Evolutionary conservation across 345 rosid species (phyloP).

Genomic region (Populus alba): DNA sequence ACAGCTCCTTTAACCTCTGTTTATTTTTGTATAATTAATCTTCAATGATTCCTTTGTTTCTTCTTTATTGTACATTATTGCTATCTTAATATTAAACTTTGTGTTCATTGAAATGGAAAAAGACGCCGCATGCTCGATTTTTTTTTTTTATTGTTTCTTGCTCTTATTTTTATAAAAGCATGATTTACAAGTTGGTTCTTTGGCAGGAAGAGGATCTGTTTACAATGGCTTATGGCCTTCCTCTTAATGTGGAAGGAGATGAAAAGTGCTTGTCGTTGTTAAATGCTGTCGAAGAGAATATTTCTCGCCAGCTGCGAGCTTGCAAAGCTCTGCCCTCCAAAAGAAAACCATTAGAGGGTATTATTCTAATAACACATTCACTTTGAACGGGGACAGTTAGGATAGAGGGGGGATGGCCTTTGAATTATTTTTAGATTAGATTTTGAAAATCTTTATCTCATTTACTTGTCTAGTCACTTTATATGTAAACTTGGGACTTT

Average conservation of each 20-base stretch:
- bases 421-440: not conserved
- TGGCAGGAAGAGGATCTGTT: constrained; percentile 92
- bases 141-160: not conserved
- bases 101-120: not conserved
- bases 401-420: not conserved
- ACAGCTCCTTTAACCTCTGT: constrained; percentile 35
- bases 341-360: constrained; percentile 68
- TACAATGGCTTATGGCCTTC: constrained; percentile 87
- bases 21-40: constrained; percentile 14
- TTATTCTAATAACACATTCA: constrained; percentile 3
- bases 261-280: constrained; percentile 73
- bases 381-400: not conserved
- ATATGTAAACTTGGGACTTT: not conserved
- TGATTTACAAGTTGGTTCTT: constrained; percentile 2
- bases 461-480: not conserved
- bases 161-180: not conserved
- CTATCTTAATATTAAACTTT: not conserved
- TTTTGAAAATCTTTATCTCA: not conserved
- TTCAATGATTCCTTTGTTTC: not conserved
- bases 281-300: constrained; percentile 89
- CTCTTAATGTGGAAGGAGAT: constrained; percentile 73
- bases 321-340: constrained; percentile 63
- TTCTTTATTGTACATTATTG: not conserved
- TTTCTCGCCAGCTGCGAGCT: constrained; percentile 85
- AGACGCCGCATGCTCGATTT: not conserved